Conservation (phyloP, 2,329 filamentous ascomycete species). For the Cladosporium sp. region DNA sequence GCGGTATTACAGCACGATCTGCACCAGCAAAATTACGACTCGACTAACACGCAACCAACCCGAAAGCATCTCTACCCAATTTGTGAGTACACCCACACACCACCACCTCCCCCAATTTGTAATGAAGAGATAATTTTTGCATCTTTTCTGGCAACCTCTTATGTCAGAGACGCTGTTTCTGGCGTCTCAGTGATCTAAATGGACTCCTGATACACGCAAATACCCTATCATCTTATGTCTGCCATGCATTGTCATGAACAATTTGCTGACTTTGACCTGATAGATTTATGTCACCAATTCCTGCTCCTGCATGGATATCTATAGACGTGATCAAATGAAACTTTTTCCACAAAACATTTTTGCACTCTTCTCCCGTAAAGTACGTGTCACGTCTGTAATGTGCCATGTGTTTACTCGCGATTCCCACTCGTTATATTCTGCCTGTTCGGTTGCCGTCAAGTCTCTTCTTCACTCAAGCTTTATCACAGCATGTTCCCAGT, state of each 20-base stretch:
- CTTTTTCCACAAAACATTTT: background rate
- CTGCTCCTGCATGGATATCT: background rate
- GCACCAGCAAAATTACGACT: background rate
- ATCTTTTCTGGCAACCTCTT: conserved; percentile 94
- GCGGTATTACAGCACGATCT: background rate
- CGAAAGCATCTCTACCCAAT: background rate
- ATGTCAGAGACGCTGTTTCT: conserved; percentile 65
- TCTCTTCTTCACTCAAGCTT: background rate
- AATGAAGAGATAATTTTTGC: conserved; percentile 21
- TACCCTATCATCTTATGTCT: background rate
- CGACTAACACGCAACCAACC: background rate
- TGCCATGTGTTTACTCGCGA: background rate
- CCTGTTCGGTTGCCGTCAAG: background rate
- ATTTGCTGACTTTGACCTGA: conserved; percentile 9
- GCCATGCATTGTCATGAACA: background rate
- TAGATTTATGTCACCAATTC: background rate
- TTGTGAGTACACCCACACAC: conserved; percentile 13
- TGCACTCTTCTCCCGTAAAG: background rate
- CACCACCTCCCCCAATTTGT: conserved; percentile 1
- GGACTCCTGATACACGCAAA: conserved; percentile 71
- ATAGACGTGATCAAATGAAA: background rate
- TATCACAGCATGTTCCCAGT: background rate
- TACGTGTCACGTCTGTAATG: background rate
- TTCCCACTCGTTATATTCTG: background rate
- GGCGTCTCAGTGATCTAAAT: conserved; percentile 73